Base-by-base conservation (phyloP, 192 early-diverging fungal species). In the Spizellomyces sp. region DNA sequence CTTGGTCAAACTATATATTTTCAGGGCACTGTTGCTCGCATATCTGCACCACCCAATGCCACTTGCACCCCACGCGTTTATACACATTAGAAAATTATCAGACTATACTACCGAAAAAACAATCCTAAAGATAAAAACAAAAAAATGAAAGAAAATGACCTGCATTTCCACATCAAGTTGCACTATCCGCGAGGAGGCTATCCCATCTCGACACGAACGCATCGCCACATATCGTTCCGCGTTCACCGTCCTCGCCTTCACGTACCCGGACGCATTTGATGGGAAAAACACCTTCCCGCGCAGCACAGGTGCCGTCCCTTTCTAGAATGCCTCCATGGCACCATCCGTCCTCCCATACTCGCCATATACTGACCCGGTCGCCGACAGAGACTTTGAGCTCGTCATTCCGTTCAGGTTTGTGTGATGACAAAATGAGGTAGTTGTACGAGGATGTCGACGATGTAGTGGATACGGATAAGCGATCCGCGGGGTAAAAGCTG, bases 341-440 rank as follows among this genome's bases (percentile, higher is more conserved):
- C 68, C 68, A 70, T 6, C 68, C 68, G 47, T 70, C 68, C 41
- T 70, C 68, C 68, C 68, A 70, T 5, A 70, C 68, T 22, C 68
- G 57, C 68, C 68, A 70, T 6, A 70, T 59, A 14, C 45, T 47
- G 36, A 70, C 68, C 7, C 41, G 15, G 45, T 70, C 68, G 0
- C 68, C 68, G 9, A 14, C 15, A n/a, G 22, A 15, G 36, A 70
- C n/a, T 6, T 56, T 5, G 14, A 70, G 9, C 46, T 70, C 68
- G 27, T 70, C 68, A 47, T 43, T 45, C 44, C 41, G 43, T 46
- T 61, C 58, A 14, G 68, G 58, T 14, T 50, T n/a, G 27, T 60
- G 46, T 15, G 43, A 15, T 4, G 36, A 45, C 8, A 70, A 59
- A 8, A 43, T 36, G 27, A 36, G 27, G 27, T 36, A 36, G 41